Base-by-base conservation (phyloP, 2,329 filamentous ascomycete genomes). In the Knoxdaviesia capensis region DNA sequence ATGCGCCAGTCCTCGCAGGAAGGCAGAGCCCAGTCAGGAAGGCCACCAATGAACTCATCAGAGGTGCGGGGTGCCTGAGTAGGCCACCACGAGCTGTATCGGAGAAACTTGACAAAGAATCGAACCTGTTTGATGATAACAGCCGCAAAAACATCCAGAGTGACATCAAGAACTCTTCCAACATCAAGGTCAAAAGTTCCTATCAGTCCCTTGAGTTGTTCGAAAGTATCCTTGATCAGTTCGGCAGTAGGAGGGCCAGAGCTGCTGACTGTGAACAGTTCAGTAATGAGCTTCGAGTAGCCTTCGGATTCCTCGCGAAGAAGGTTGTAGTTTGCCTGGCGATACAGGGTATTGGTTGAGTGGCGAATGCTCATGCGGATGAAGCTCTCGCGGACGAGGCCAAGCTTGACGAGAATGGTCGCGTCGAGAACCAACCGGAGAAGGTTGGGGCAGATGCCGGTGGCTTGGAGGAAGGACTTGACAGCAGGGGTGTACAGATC, bases 141-240 rank as follows among this genome's bases (percentile, higher is more conserved):
- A 8, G 87, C 85, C 1, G 90, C 90, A 54, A 93, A 94, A 32
- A 96, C 86, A 54, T 98, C 90, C 11, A 98, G 69, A 0, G 86
- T 92, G 28, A 96, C 85, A 56, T 98, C 90, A 7, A 98, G 69
- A 5, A 92, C 88, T 53, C 92, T 75, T 40, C 90, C 92, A 34
- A 94, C 90, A 56, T 98, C 90, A 47, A 98, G 69, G 58, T 98
- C 88, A 54, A 98, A 98, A 6, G 90, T 90, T 44, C 90, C 90
- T 49, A 98, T 93, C 51, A 98, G 71, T 10, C 83, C 88, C 59
- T 94, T 94, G 47, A 98, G 80, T 48, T 79, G 77, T 55, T 94
- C 83, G 52, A 94, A 94, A 0, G 86, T 86, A 52, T 86, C 79
- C 50, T 82, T 77, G 2, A 88, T 84, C 34, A 81, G 71, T 47